Conservation (phyloP, 2,329 filamentous ascomycete genomes). For the Pyricularia grisea region DNA sequence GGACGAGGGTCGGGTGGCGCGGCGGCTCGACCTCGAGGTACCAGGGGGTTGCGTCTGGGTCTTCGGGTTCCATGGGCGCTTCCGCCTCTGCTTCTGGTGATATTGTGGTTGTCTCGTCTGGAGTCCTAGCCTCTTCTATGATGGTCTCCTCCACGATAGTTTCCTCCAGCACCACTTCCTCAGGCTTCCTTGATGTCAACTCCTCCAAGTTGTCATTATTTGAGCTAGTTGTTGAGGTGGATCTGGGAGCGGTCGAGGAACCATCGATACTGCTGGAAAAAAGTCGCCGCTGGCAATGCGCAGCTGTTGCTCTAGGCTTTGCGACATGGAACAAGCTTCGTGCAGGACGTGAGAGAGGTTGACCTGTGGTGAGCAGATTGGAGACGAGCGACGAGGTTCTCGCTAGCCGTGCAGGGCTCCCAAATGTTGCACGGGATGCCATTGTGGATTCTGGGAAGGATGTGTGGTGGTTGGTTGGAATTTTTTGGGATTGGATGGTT, state of each 20-base stretch:
- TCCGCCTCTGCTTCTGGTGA: background rate
- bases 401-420: background rate
- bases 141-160: background rate
- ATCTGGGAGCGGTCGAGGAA: background rate
- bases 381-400: background rate
- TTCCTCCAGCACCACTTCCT: background rate
- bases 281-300: background rate
- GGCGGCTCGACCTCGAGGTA: slow-evolving; percentile 69
- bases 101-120: background rate
- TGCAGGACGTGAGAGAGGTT: background rate
- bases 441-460: background rate
- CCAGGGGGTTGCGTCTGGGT: slow-evolving; percentile 41
- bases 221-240: background rate
- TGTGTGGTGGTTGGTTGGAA: background rate
- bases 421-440: background rate
- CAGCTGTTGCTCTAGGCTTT: background rate
- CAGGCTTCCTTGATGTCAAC: background rate
- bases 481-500: background rate
- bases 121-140: background rate
- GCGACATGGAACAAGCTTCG: background rate
- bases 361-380: background rate
- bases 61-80: background rate
- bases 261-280: background rate
- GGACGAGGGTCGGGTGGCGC: slow-evolving; percentile 37
- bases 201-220: background rate